Base-by-base conservation (phyloP, 345 rosid species). In the Lagerstroemia speciosa region DNA sequence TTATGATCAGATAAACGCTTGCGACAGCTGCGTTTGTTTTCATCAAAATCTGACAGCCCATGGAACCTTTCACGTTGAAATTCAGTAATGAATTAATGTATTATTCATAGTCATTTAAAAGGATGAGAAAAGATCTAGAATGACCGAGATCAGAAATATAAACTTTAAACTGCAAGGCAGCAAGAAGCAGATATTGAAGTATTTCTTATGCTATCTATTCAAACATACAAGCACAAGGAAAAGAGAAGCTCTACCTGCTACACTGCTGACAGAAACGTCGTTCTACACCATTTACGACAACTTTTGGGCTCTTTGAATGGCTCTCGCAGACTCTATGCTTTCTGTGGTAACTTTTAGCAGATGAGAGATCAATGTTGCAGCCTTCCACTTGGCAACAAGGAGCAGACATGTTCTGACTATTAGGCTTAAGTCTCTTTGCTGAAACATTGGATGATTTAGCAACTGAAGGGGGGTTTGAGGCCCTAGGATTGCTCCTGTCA, bases 261-360 rank as follows among this genome's bases (percentile, higher is more conserved):
- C 98, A 93, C 76, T 93, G 97, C 83, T 93, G 98, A 82, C 97
- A 93, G 80, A 93, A 93, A 74, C 97, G 79, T 40, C 92, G 93
- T 71, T 91, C 97, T 43, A 85, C 62, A 61, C 97, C 97, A 78
- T 78, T 81, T 60, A 93, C 92, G 70, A 78, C 73, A 55, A 91
- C 98, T 80, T 80, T 85, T 7, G 96, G 87, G 75, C 81, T 74
- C 78, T 88, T 89, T 0, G 96, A 92, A 84, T 92, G 98, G 68
- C 64, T 82, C 77, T 83, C 91, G 78, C 98, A 92, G 53, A 92
- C 86, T 83, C 89, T 83, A 71, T 92, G 96, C 74, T 88, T 92
- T 41, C 89, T 78, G 69, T 92, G 91, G 77, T 92, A 92, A 69
- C 83, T 89, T 78, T 92, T 92, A 61, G 96, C 91, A n/a, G 87